Evolutionary conservation across 768 basidiomycete genomes (phyloP), one percentile per base, ranked within the genome.

Genomic region (Russula sp.): DNA sequence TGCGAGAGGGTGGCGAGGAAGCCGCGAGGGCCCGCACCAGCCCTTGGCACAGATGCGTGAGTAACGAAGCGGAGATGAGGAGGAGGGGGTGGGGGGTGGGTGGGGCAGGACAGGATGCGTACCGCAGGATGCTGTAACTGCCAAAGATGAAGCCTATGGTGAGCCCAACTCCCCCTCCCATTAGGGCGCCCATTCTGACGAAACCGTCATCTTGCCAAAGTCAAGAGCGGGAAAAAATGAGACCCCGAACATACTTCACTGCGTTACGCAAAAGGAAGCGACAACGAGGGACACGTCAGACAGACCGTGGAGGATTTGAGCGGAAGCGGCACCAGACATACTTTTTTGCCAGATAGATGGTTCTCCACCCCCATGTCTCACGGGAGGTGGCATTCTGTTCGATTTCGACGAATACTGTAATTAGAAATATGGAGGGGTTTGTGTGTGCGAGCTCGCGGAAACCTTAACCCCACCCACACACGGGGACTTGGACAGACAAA

Each of bases 141-240:
- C 96, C 96, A 71, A 98, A 98, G 64, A 99, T 87, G 77, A 98
- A 98, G 18, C 97, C 96, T 71, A 98, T 97, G 39, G 94, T 96
- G 51, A 97, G 82, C 13, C 96, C 96, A 58, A 98, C 95, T 62
- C 92, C 91, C 69, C 87, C 90, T 60, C 91, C 91, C 91, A 93
- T 93, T 62, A 91, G 75, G 50, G 91, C 92, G 69, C 91, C 91
- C 91, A 94, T 94, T 74, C 91, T 93, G 68, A n/a, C 64, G 63
- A 63, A 47, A 62, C 52, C 60, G 63, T 57, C 31, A 61, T 49
- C 35, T 47, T 27, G 8, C 40, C 20, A 22, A 18, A 50, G 64
- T 48, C 44, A 51, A 61, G 59, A 39, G 40, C 27, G 48, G 60
- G 27, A 27, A 27, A 27, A 57, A 52, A 13, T 20, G 32, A 66